Evolutionary conservation across 371 early-diverging fungal species (phyloP).

Genomic region (Haplosporangium sp.): DNA sequence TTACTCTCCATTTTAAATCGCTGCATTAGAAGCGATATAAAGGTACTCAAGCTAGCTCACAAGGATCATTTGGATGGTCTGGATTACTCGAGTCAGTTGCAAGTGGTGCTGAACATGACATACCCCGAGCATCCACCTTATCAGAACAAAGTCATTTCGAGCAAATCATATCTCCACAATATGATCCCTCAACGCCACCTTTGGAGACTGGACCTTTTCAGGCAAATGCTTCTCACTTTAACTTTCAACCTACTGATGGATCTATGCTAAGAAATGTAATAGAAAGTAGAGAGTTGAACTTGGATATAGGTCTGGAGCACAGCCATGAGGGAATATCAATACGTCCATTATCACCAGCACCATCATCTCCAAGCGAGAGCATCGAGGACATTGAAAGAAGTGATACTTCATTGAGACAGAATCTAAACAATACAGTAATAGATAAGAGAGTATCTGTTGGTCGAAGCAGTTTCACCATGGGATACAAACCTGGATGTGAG

Average conservation of each 20-base stretch:
- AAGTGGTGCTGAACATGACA: slow-evolving; percentile 3
- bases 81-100: slow-evolving; percentile 9
- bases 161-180: not conserved
- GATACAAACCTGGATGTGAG: slow-evolving; percentile 53
- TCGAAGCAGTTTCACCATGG: slow-evolving; percentile 45
- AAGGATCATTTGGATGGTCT: slow-evolving; percentile 16
- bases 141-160: slow-evolving; percentile 17
- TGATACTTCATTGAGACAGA: not conserved
- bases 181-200: slow-evolving; percentile 36
- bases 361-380: slow-evolving; percentile 28
- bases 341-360: slow-evolving; percentile 33
- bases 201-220: slow-evolving; percentile 14
- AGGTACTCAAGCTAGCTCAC: not conserved
- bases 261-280: not conserved
- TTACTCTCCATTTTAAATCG: not conserved
- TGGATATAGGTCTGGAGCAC: slow-evolving; percentile 14
- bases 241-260: not conserved
- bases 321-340: slow-evolving; percentile 9
- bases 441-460: slow-evolving; percentile 2
- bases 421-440: not conserved
- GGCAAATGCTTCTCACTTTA: not conserved
- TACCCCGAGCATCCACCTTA: not conserved
- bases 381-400: not conserved
- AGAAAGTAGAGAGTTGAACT: not conserved
- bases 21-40: slow-evolving; percentile 21